These are phyloP conservation scores for Yamadazyma kitorensis DNA, from an alignment of 805 yeast genomes.

Conservation along the genomic window DNA sequence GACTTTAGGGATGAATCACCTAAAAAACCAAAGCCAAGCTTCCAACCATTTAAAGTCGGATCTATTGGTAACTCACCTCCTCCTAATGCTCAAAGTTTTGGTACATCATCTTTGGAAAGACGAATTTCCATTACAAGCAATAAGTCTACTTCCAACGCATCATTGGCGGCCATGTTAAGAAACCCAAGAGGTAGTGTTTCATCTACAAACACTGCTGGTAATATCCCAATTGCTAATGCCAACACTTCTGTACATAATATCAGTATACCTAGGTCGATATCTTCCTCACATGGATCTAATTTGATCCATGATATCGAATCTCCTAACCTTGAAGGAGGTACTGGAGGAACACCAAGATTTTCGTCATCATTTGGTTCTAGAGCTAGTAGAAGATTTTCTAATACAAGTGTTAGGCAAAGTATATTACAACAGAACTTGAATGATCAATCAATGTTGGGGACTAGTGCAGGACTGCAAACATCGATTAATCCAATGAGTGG, in stretches of 20 bases:
- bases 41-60: constrained; percentile 64
- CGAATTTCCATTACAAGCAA: constrained; percentile 43
- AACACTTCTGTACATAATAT: constrained; percentile 6
- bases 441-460: constrained; percentile 25
- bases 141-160: constrained; percentile 50
- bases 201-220: constrained; percentile 25
- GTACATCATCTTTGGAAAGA: constrained; percentile 32
- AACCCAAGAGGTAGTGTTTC: constrained; percentile 48
- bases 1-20: constrained; percentile 14
- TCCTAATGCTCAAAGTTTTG: constrained; percentile 13
- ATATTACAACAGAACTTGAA: constrained; percentile 19
- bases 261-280: constrained; percentile 34
- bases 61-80: constrained; percentile 49
- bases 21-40: constrained; percentile 24
- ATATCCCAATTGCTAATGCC: constrained; percentile 16
- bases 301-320: constrained; percentile 27
- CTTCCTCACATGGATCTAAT: constrained; percentile 40
- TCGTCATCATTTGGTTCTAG: constrained; percentile 75
- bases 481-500: constrained; percentile 40
- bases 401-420: constrained; percentile 28
- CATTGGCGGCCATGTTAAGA: constrained; percentile 50
- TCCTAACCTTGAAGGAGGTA: constrained; percentile 20
- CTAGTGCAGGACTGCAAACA: constrained; percentile 36
- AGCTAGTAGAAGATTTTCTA: constrained; percentile 47
- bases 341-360: constrained; percentile 53